These are phyloP conservation scores for Pseudopyricularia cyperi DNA, from an alignment of 2,329 filamentous ascomycete species.

Conservation along the genomic window DNA sequence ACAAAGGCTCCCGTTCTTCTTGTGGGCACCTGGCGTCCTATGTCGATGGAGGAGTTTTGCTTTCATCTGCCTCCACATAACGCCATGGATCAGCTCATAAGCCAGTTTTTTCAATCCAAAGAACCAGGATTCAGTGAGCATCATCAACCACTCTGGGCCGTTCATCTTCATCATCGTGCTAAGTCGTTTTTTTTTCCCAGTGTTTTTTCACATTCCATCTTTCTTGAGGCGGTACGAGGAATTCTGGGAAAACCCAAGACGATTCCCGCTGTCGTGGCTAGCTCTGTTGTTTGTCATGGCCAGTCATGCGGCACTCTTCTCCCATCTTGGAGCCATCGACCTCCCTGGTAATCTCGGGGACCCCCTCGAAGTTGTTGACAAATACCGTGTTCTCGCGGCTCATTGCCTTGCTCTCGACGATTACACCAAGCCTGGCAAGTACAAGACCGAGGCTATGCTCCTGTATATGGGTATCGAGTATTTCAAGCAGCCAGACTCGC, in stretches of 20 bases:
- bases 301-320: conserved; percentile 14
- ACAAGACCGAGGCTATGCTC: conserved; percentile 15
- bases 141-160: background rate
- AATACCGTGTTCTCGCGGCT: conserved; percentile 12
- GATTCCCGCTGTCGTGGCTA: conserved; percentile 13
- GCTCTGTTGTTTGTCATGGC: conserved; percentile 19
- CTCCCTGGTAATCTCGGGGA: conserved; percentile 10
- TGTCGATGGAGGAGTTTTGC: conserved; percentile 7
- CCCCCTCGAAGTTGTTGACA: conserved; percentile 9
- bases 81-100: conserved; percentile 11
- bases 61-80: conserved; percentile 10
- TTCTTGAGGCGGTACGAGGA: conserved; percentile 11
- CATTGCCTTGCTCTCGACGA: conserved; percentile 17
- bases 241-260: conserved; percentile 15
- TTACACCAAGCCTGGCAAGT: conserved; percentile 14
- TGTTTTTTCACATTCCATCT: conserved; percentile 32
- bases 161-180: background rate
- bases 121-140: conserved; percentile 9
- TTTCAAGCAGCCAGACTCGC: conserved; percentile 11
- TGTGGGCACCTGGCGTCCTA: conserved; percentile 8
- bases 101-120: conserved; percentile 13
- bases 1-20: conserved; percentile 9
- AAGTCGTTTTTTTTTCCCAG: background rate
- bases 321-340: conserved; percentile 9
- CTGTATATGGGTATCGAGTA: conserved; percentile 16